These are phyloP conservation scores for Exophiala aquamarina DNA, from an alignment of 2,329 filamentous ascomycete species.

Conservation along the genomic window DNA sequence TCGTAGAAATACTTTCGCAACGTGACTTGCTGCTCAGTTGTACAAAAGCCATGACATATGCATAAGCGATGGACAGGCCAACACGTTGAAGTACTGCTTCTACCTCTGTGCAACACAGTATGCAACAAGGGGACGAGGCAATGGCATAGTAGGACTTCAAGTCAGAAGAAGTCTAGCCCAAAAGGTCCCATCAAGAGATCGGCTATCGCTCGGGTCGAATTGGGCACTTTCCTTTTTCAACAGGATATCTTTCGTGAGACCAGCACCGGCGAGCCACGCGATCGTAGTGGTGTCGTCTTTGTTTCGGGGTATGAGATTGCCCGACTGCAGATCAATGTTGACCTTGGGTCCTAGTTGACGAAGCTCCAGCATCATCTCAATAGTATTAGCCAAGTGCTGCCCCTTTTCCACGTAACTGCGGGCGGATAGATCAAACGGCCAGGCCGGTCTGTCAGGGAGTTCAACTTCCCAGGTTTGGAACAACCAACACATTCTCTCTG, in stretches of 20 bases:
- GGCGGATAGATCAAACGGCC: conserved; percentile 56
- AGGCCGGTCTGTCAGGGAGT: conserved; percentile 40
- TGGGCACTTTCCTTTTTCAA: conserved; percentile 36
- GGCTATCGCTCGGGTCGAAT: conserved; percentile 41
- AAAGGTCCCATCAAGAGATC: conserved; percentile 37
- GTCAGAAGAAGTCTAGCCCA: conserved; percentile 7
- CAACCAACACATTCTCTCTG: conserved; percentile 60
- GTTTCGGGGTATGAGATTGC: conserved; percentile 39
- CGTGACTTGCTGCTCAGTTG: no score
- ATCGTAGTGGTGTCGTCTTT: conserved; percentile 27
- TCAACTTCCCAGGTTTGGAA: conserved; percentile 53
- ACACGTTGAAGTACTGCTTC: no score
- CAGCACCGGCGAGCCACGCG: conserved; percentile 8
- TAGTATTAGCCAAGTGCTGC: conserved; percentile 57
- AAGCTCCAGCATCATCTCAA: conserved; percentile 60
- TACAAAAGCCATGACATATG: no score
- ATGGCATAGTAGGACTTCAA: background rate
- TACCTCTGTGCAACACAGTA: no score
- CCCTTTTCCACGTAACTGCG: conserved; percentile 55
- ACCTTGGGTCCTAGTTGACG: conserved; percentile 48
- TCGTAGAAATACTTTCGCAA: no score
- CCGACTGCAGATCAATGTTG: conserved; percentile 37
- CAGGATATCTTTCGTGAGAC: conserved; percentile 6
- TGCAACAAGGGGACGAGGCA: no score
- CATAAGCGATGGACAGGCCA: no score